Percentiles rank a stretch among this genome's conserved stretches.
These are phyloP conservation scores for Phytopythium aichiense DNA, from an alignment of 352 stramenopile genomes.

Conservation along the genomic window DNA sequence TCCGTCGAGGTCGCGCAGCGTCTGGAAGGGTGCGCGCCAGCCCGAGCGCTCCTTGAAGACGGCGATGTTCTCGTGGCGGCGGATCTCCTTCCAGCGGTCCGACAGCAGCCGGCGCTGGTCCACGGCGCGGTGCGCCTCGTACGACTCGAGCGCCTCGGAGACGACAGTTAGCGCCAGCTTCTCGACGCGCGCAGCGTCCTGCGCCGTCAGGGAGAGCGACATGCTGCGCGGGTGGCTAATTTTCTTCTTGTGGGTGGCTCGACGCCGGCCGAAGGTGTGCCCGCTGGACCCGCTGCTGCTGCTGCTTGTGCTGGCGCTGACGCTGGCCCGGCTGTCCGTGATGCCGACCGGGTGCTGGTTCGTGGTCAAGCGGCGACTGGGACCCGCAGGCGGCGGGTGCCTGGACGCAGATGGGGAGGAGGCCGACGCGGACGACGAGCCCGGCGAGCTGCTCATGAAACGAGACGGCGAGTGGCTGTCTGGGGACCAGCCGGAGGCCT, in stretches of 20 bases:
- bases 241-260: neutral
- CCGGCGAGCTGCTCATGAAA: constrained; percentile 4
- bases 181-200: constrained; percentile 20
- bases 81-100: constrained; percentile 37
- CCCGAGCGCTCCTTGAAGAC: constrained; percentile 41
- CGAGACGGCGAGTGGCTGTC: neutral
- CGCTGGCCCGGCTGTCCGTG: neutral
- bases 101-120: constrained; percentile 28
- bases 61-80: constrained; percentile 41
- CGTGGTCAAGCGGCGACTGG: neutral
- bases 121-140: constrained; percentile 28
- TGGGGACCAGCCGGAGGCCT: neutral
- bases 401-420: neutral
- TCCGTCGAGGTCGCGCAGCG: constrained; percentile 23
- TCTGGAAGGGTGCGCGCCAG: constrained; percentile 25
- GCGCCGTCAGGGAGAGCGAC: constrained; percentile 9
- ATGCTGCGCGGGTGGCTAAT: neutral
- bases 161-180: constrained; percentile 28
- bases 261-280: neutral
- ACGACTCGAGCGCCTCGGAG: constrained; percentile 32
- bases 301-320: no score
- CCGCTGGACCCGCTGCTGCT: no score
- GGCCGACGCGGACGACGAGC: constrained; percentile 3
- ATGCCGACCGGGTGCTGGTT: neutral
- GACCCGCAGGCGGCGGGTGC: neutral